A percentile compares a stretch with the other conserved stretches of the same genome.
phyloP scores from a whole-genome alignment of 2,329 filamentous ascomycete species.

The Zasmidium angulare region DNA sequence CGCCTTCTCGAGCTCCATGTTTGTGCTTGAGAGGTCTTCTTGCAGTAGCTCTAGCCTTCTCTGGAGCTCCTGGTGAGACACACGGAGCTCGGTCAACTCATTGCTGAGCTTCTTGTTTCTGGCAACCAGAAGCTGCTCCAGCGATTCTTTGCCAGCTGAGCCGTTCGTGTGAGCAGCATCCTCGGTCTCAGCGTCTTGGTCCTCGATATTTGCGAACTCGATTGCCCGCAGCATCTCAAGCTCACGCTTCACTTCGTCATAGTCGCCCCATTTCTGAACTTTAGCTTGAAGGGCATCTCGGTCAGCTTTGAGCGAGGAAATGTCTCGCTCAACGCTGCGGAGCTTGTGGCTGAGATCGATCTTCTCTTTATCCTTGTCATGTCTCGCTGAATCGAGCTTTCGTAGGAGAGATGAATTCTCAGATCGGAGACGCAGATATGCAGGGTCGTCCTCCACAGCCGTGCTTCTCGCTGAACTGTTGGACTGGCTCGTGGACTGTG shows the following conservation, averaged over 20 bases:
- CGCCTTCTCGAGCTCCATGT: constrained; percentile 81
- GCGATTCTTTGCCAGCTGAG: constrained; percentile 61
- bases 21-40: constrained; percentile 78
- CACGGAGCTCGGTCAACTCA: constrained; percentile 86
- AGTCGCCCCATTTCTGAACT: constrained; percentile 86
- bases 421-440: constrained; percentile 81
- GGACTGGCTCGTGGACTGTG: constrained; percentile 77
- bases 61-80: constrained; percentile 92
- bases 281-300: constrained; percentile 77
- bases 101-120: constrained; percentile 96
- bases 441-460: constrained; percentile 82
- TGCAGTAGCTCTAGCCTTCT: constrained; percentile 75
- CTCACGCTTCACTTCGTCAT: constrained; percentile 94
- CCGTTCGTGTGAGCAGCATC: constrained; percentile 51
- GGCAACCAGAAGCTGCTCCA: constrained; percentile 87
- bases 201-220: constrained; percentile 86
- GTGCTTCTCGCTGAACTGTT: constrained; percentile 57
- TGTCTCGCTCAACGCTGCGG: constrained; percentile 76
- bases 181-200: constrained; percentile 63
- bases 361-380: constrained; percentile 80
- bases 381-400: constrained; percentile 78
- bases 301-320: constrained; percentile 72
- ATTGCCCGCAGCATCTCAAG: constrained; percentile 94
- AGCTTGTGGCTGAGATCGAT: constrained; percentile 73
- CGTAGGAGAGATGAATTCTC: constrained; percentile 91